phyloP scores from a whole-genome alignment of 306 rosid species.

The Calophaca sinica region DNA sequence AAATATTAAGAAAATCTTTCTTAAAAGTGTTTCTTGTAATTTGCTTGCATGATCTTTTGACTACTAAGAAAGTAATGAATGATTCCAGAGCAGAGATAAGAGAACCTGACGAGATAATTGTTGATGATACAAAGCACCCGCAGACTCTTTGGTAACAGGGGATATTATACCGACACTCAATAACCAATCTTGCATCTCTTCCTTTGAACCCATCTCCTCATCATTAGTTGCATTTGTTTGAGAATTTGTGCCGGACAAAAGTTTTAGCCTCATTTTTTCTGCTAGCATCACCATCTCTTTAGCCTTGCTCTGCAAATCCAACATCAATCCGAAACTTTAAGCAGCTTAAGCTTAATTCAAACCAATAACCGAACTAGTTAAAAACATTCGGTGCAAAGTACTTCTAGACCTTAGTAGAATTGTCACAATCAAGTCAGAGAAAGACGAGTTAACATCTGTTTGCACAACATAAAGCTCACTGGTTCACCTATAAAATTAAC shows the following conservation, averaged over 20 bases:
- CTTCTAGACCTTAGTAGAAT: slow-evolving; percentile 24
- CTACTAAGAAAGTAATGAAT: not conserved
- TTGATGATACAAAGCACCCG: slow-evolving; percentile 95
- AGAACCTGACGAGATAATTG: slow-evolving; percentile 94
- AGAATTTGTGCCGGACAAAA: slow-evolving; percentile 76
- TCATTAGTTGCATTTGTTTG: slow-evolving; percentile 62
- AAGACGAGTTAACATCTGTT: slow-evolving; percentile 1
- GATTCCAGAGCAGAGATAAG: slow-evolving; percentile 26
- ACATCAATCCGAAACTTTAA: slow-evolving; percentile 37
- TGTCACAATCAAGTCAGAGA: slow-evolving; percentile 35
- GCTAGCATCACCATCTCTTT: slow-evolving; percentile 98
- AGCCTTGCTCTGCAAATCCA: slow-evolving; percentile 86
- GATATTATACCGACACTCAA: slow-evolving; percentile 94
- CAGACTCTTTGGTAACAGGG: slow-evolving; percentile 98
- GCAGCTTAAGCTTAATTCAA: slow-evolving; percentile 16
- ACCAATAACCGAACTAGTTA: not conserved
- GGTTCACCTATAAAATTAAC: slow-evolving; percentile 6
- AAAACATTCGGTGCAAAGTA: not conserved
- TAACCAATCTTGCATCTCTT: slow-evolving; percentile 96
- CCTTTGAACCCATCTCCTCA: slow-evolving; percentile 93
- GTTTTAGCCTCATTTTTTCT: slow-evolving; percentile 96
- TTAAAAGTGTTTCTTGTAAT: slow-evolving; percentile 24
- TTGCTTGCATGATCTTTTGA: slow-evolving; percentile 14
- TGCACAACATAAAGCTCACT: slow-evolving; percentile 32
- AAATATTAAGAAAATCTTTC: not conserved